These are phyloP conservation scores for Termitomyces sp. DNA, from an alignment of 768 basidiomycete species.

Conservation along the genomic window DNA sequence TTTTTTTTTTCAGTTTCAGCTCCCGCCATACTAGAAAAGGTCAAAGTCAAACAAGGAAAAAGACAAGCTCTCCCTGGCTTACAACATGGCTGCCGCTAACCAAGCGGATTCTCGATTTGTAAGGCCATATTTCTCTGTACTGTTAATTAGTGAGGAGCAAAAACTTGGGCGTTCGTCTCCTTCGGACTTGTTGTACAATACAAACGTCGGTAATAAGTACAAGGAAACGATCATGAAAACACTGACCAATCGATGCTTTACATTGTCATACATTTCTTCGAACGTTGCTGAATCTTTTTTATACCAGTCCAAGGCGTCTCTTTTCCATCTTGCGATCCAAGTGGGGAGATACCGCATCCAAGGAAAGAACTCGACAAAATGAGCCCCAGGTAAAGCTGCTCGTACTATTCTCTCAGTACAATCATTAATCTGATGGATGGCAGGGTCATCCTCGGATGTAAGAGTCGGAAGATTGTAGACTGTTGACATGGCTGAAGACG, in stretches of 20 bases:
- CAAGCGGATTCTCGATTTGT: neutral
- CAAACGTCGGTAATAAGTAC: neutral
- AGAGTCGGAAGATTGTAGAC: neutral
- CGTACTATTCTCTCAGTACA: constrained; percentile 2
- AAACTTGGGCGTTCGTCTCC: neutral
- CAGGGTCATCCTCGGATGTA: neutral
- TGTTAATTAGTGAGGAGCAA: neutral
- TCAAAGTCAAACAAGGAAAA: neutral
- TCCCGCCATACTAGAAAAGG: neutral
- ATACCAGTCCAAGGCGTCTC: neutral
- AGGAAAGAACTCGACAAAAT: neutral
- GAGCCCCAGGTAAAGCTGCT: constrained; percentile 16
- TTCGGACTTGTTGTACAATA: neutral
- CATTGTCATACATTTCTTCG: neutral
- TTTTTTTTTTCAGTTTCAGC: neutral
- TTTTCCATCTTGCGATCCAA: neutral
- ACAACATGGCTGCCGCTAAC: neutral
- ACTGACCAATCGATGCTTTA: neutral
- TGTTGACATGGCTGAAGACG: neutral
- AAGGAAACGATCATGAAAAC: neutral
- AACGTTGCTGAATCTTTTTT: neutral
- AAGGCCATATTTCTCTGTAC: neutral
- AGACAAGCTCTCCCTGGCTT: neutral
- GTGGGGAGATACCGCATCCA: neutral
- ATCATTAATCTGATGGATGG: neutral